Evolutionary conservation across 2,329 filamentous ascomycete species (phyloP), one percentile per base, ranked within the genome.

Genomic region (Calonectria honghensis): DNA sequence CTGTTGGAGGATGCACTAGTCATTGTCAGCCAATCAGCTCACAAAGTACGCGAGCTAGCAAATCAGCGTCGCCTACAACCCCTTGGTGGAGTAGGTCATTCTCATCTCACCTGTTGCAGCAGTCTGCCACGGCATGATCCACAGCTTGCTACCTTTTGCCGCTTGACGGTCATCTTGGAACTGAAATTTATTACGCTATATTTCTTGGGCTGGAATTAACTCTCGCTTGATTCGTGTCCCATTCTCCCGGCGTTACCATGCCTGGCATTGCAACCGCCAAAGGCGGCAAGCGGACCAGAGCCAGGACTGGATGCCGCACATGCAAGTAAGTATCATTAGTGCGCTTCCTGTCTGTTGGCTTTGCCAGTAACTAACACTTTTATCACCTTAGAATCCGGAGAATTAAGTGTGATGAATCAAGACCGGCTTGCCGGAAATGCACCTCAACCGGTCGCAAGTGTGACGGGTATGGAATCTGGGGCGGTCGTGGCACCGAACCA

Each of bases 391-490:
- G 67, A 29, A 41, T 61, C 11, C 52, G 67, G 39, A 48, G 67
- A 50, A 37, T 63, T 10, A 69, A 69, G 18, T 69, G 67, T 27
- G 67, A 69, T n/a, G 67, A 69, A 16, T 41, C 67, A 13, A 69
- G 67, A 14, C 67, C 67, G 6, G 14, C 52, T 16, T 69, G 67
- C 20, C 31, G 20, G 11, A 61, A 69, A 27, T 69, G 67, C 18
- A 51, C 52, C 13, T 35, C 52, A n/a, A 69, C 67, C 16, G 67
- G 67, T 3, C 51, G 67, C 13, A 59, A 29, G 13, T 69, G 67
- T 32, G 67, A 69, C 29, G 67, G 67, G 6, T 69, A 69, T n/a
- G 67, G 67, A 10, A 39, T 69, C 14, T 69, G 67, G 67, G 20
- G 35, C 20, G 37, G 50, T 35, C 50, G 16, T 1, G 20, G 35